Evolutionary conservation across 176 grass and related monocot species (phyloP), one percentile per base, ranked within the genome.

Genomic region (Phoenix dactylifera): DNA sequence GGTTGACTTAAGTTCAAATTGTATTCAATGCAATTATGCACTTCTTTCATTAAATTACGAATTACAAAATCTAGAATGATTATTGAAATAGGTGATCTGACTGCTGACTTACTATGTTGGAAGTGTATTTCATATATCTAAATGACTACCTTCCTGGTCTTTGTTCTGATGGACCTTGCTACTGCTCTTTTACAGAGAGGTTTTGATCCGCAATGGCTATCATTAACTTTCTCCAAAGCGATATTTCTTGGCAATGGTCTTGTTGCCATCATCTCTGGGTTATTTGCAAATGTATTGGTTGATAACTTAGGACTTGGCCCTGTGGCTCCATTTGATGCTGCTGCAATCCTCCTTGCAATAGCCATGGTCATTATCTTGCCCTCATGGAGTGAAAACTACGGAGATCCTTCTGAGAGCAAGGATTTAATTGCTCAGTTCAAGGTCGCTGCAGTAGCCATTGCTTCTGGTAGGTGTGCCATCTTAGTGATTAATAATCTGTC

Each of bases 161-260:
- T 53, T 52, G 5, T 55, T 17, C n/a, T 48, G 50, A 63, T 66
- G 79, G 60, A 77, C 26, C 70, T 20, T 16, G n/a, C 53, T 72
- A 17, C 58, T 65, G 24, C 52, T 56, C 16, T 71, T 84, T 22
- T 79, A 24, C 78, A 98, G 93, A 97, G 79, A 92, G 81, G 87
- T 59, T 98, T 92, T 77, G 93, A 98, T 67, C 81, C 93, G 22
- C 84, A 98, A 58, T 98, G 93, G 93, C 59, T 98, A 66, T 98
- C 93, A 4, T 68, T 98, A 65, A 92, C 84, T 59, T 98, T 98
- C 76, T 98, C 93, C 4, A 98, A 98, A 50, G 88, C 87, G n/a
- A 98, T 98, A 77, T 92, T 98, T 81, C 88, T 98, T 68, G 93
- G 93, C 64, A 98, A 98, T 82, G 93, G 93, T 49, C 76, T 98